Base-by-base conservation (phyloP, 2,329 filamentous ascomycete genomes). In the Apiospora malaysiana region DNA sequence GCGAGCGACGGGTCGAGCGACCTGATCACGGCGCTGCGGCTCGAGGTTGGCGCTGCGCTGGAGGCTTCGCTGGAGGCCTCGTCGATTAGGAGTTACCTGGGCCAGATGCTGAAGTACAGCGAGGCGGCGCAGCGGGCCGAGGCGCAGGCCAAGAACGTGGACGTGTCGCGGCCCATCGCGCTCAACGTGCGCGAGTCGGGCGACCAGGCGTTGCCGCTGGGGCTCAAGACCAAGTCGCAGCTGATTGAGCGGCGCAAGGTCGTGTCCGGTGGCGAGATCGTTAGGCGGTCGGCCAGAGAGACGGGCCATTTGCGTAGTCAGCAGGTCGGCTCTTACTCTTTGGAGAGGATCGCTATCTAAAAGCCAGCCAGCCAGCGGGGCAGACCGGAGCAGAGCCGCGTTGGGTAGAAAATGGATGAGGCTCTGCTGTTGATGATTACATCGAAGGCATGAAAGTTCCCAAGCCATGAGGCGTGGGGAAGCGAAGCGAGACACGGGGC, bases 271-370 rank as follows among this genome's bases (percentile, higher is more conserved):
- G 93, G 94, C 23, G 92, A 94, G 83, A 84, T 94, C 51, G 86
- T 91, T 73, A 84, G 88, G 79, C 89, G 93, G 75, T 94, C 87
- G 76, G 85, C 84, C 75, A 86, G 94, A 80, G 92, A 97, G 83
- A 90, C 91, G 71, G 93, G 93, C 23, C 90, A 93, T 81, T 82
- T 97, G 80, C 89, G 92, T 78, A 94, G 92, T 78, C 92, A 93
- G 83, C 91, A 91, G 79, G 92, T 95, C 73, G 93, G 92, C 70
- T 90, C 91, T 75, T 97, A 98, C 83, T 94, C 93, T 66, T 87
- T 95, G 74, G 94, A 97, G 83, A 89, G 90, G 81, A 90, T 97
- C 76, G 81, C 87, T 69, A 84, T 94, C 76, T 94, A 86, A 37
- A 18, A 14, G 47, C 9, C 23, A 37, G 18, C 7, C 12, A 45